phyloP scores from a whole-genome alignment of 129 eudicot species.

The Artemisia argyi region DNA sequence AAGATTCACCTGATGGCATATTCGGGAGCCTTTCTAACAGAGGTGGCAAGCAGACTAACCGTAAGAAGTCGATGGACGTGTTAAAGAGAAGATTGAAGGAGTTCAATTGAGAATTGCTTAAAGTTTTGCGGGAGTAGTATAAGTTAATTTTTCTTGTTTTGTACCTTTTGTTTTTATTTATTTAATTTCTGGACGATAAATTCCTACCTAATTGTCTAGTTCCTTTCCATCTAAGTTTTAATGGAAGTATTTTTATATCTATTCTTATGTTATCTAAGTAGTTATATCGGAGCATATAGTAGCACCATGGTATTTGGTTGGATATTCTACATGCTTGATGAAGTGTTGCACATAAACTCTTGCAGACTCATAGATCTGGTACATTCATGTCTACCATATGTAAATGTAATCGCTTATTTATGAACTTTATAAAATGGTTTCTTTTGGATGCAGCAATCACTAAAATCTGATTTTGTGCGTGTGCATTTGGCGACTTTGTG shows the following conservation, averaged over 20 bases:
- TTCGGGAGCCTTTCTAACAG: conserved; percentile 87
- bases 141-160: conserved; percentile 2
- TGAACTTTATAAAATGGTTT: neutral
- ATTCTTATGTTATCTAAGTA: conserved; percentile 1
- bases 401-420: too few relatives aligned
- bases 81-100: conserved; percentile 73
- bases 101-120: conserved; percentile 48
- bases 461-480: conserved; percentile 14
- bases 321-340: neutral
- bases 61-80: conserved; percentile 86
- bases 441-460: conserved; percentile 1
- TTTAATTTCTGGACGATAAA: conserved; percentile 15
- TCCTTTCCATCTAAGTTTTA: conserved; percentile 8
- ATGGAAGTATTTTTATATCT: conserved; percentile 6
- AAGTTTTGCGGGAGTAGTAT: conserved; percentile 28
- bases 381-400: neutral
- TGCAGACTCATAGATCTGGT: conserved; percentile 18
- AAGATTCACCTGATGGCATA: conserved; percentile 82
- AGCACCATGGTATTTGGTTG: conserved; percentile 13
- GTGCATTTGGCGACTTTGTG: neutral
- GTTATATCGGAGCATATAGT: neutral
- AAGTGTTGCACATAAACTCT: conserved; percentile 5
- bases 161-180: neutral
- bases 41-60: conserved; percentile 68
- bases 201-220: conserved; percentile 22